Evolutionary conservation across 371 early-diverging fungal genomes (phyloP).

Genomic region (Apophysomyces sp.): DNA sequence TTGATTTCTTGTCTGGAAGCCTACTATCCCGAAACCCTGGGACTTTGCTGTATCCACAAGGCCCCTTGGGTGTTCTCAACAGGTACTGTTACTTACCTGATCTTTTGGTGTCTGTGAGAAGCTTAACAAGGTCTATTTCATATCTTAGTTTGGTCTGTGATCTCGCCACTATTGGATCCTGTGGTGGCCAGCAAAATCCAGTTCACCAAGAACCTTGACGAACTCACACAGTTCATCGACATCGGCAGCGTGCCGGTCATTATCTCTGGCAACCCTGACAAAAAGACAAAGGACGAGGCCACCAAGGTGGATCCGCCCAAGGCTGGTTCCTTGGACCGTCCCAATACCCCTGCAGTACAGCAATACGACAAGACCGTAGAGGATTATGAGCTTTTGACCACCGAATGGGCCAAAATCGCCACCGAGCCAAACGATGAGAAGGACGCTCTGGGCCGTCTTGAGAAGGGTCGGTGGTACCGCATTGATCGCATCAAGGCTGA

Average conservation of each 20-base stretch:
- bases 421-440: slow-evolving; percentile 20
- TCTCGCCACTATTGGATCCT: slow-evolving; percentile 87
- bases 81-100: no score
- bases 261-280: slow-evolving; percentile 25
- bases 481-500: slow-evolving; percentile 37
- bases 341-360: slow-evolving; percentile 16
- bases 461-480: slow-evolving; percentile 25
- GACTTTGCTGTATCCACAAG: slow-evolving; percentile 74
- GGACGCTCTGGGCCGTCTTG: slow-evolving; percentile 16
- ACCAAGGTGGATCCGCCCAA: slow-evolving; percentile 15
- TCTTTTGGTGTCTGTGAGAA: no score
- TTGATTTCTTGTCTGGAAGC: slow-evolving; percentile 78
- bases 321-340: slow-evolving; percentile 11
- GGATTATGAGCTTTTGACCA: slow-evolving; percentile 27
- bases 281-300: slow-evolving; percentile 28
- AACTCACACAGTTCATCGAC: slow-evolving; percentile 64
- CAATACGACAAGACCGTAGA: slow-evolving; percentile 18
- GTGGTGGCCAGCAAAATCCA: slow-evolving; percentile 86
- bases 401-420: slow-evolving; percentile 25
- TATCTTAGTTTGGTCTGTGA: slow-evolving; percentile 69
- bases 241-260: slow-evolving; percentile 28
- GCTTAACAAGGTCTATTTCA: neutral
- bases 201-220: slow-evolving; percentile 68
- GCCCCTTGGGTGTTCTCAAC: slow-evolving; percentile 86
- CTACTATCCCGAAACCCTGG: slow-evolving; percentile 90